Percentiles rank a stretch among this genome's conserved stretches.
Evolutionary conservation across 805 yeast genomes (phyloP).

Genomic region (Yamadazyma phyllophila): DNA sequence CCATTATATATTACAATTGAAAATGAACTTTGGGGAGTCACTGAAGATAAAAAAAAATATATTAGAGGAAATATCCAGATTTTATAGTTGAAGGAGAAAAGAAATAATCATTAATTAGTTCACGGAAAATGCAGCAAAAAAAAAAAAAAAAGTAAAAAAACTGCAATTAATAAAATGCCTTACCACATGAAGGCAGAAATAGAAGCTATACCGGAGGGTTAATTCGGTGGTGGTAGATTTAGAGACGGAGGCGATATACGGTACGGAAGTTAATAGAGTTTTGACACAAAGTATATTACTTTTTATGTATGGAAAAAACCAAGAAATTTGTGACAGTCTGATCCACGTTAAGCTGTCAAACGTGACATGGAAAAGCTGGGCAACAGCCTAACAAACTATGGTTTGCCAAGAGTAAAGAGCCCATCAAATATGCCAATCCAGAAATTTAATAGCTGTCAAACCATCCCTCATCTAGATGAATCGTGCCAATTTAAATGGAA

Average conservation of each 20-base stretch:
- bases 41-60: too few relatives aligned
- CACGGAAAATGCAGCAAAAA: background rate
- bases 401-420: background rate
- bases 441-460: background rate
- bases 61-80: background rate
- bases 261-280: too few relatives aligned
- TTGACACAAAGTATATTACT: too few relatives aligned
- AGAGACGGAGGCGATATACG: background rate
- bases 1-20: background rate
- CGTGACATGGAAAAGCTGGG: background rate
- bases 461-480: background rate
- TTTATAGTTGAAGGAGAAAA: background rate
- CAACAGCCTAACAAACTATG: background rate
- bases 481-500: background rate
- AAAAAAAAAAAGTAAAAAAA: conserved; percentile 4
- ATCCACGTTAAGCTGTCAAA: background rate
- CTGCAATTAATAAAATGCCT: conserved; percentile 8
- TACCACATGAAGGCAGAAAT: conserved; percentile 4
- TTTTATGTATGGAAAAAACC: too few relatives aligned
- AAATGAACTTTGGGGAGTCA: too few relatives aligned
- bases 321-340: background rate
- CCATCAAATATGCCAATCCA: background rate
- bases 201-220: background rate
- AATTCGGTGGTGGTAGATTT: background rate
- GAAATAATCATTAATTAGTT: background rate